These are phyloP conservation scores for Cryptosporidium muris DNA, from an alignment of 169 alveolate genomes.

Conservation along the genomic window DNA sequence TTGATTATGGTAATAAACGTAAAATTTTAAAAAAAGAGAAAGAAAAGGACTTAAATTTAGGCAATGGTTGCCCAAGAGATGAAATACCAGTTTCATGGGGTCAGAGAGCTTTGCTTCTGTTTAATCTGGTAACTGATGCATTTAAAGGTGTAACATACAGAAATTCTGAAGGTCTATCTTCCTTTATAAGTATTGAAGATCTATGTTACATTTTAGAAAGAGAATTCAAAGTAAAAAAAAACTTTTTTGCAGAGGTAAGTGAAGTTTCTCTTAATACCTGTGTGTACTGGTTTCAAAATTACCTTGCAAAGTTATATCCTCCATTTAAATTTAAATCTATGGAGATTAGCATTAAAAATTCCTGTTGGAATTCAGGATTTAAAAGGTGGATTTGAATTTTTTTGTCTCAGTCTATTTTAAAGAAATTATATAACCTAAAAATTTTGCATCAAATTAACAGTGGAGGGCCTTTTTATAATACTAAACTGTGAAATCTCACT, in stretches of 20 bases:
- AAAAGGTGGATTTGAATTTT: slow-evolving; percentile 25
- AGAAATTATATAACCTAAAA: too few species aligned
- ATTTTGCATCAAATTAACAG: too few species aligned
- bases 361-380: slow-evolving; percentile 70
- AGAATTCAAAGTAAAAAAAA: slow-evolving; percentile 57
- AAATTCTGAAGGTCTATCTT: slow-evolving; percentile 8
- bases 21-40: not conserved
- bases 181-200: slow-evolving; percentile 50
- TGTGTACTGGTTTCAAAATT: slow-evolving; percentile 22
- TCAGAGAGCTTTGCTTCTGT: slow-evolving; percentile 38
- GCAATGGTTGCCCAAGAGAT: slow-evolving; percentile 30
- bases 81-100: slow-evolving; percentile 57
- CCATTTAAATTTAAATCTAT: slow-evolving; percentile 27
- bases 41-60: not conserved
- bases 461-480: too few species aligned
- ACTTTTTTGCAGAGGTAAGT: slow-evolving; percentile 32
- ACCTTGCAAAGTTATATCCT: slow-evolving; percentile 38
- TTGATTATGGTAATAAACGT: not conserved
- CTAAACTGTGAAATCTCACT: too few species aligned
- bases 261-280: slow-evolving; percentile 44
- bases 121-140: slow-evolving; percentile 3
- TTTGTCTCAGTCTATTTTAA: not conserved
- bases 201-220: slow-evolving; percentile 53
- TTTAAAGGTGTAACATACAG: slow-evolving; percentile 16
- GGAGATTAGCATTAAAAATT: slow-evolving; percentile 3